Evolutionary conservation across 345 rosid genomes (phyloP), one percentile per base, ranked within the genome.

Genomic region (Cochlearia excelsa): DNA sequence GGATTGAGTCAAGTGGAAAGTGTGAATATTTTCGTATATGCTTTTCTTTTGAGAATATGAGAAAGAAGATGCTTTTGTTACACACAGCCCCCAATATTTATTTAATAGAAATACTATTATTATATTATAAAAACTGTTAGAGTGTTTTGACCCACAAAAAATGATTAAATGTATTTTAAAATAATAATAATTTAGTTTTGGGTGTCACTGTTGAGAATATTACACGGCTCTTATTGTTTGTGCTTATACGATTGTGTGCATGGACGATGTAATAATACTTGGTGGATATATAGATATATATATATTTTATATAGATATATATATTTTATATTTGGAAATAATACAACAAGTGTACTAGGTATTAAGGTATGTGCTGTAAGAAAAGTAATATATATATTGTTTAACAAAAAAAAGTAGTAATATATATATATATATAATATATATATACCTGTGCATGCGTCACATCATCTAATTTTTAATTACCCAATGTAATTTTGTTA

Each of bases 1-100:
- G 52, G 63, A 62, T 61, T 0, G 5, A 1, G 9, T 38, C 59
- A 55, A 62, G 74, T 56, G 64, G 68, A 69, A 49, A 51, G 23
- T 56, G 38, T 69, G 83, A 69, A 74, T 75, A 65, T 51, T 54
- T 51, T 2, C 7, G n/a, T 16, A 80, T 80, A 81, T 86, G 80
- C 87, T 58, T 16, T 16, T 16, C 23, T 16, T 16, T 33, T 33
- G 50, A 66, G 93, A 61, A 83, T 80, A 16, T 88, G 73, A 77
- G 68, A 67, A 51, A 5, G 9, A 63, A 85, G 87, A 86, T 81
- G 83, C 88, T 5, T 62, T 16, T 60, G 45, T 51, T 3, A 38
- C 73, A 5, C 35, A 37, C 35, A 37, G 40, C 40, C 40, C 40
- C 6, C 42, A n/a, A 41, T 26, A 46, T 31, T 68, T 68, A 61